These are phyloP conservation scores for Peronospora farinosa DNA, from an alignment of 352 stramenopile genomes.

Conservation along the genomic window DNA sequence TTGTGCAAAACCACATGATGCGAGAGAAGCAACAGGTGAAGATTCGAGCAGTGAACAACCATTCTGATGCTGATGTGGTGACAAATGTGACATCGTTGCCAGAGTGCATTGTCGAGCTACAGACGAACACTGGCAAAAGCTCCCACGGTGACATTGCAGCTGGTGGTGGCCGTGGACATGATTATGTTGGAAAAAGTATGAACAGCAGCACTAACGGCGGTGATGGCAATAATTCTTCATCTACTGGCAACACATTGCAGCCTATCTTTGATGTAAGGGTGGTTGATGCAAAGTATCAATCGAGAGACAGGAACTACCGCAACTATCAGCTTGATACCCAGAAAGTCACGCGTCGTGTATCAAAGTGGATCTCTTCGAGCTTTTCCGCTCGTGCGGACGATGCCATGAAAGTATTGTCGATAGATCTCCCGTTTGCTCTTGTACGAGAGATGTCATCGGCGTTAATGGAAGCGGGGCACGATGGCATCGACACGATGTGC, in stretches of 20 bases:
- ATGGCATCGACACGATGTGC: constrained; percentile 51
- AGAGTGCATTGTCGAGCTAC: constrained; percentile 55
- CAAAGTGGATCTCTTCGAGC: constrained; percentile 81
- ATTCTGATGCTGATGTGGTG: constrained; percentile 59
- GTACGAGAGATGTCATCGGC: constrained; percentile 76
- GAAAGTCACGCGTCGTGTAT: constrained; percentile 76
- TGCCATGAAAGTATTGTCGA: constrained; percentile 76
- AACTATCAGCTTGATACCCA: constrained; percentile 65
- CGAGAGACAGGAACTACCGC: constrained; percentile 38
- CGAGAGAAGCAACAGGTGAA: constrained; percentile 83
- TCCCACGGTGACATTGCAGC: constrained; percentile 14
- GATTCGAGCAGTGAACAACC: constrained; percentile 64
- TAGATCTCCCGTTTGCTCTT: constrained; percentile 74
- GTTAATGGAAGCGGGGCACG: constrained; percentile 64
- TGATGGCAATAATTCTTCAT: constrained; percentile 8
- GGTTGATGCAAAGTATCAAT: constrained; percentile 67
- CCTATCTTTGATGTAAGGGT: constrained; percentile 75
- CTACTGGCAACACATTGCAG: constrained; percentile 26
- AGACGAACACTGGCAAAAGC: constrained; percentile 24
- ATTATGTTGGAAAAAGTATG: constrained; percentile 22
- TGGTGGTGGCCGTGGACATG: constrained; percentile 22
- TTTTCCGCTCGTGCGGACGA: constrained; percentile 69
- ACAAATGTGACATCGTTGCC: constrained; percentile 56
- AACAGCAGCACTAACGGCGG: constrained; percentile 17
- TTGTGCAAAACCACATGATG: constrained; percentile 81